A percentile compares a stretch with the other conserved stretches of the same genome.
phyloP scores from a whole-genome alignment of 306 rosid genomes.

The Gynostemma pentaphyllum region DNA sequence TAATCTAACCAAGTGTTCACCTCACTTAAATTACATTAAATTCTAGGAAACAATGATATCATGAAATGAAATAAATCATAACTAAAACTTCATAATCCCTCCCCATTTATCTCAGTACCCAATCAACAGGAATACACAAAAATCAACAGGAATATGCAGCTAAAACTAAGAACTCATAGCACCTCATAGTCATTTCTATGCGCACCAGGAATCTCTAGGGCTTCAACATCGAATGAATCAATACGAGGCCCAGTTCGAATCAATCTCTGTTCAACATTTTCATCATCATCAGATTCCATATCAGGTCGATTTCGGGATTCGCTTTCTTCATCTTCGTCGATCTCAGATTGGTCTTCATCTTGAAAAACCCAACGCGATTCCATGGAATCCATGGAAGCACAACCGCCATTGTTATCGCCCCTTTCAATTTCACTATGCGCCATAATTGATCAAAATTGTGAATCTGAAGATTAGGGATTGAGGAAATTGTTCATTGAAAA shows the following conservation, averaged over 20 bases:
- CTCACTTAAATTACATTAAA: neutral
- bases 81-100: neutral
- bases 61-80: neutral
- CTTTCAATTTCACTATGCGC: slow-evolving; percentile 20
- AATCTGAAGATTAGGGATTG: neutral
- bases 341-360: slow-evolving; percentile 39
- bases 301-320: slow-evolving; percentile 2
- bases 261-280: slow-evolving; percentile 65
- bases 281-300: slow-evolving; percentile 64
- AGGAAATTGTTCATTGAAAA: neutral
- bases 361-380: slow-evolving; percentile 61
- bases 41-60: neutral
- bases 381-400: slow-evolving; percentile 30
- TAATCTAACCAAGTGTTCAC: neutral
- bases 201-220: slow-evolving; percentile 88
- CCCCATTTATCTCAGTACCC: neutral
- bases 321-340: slow-evolving; percentile 18
- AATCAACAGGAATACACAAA: neutral
- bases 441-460: neutral
- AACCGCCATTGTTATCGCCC: slow-evolving; percentile 23
- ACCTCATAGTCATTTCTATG: slow-evolving; percentile 70
- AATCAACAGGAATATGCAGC: neutral
- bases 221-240: slow-evolving; percentile 96
- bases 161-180: neutral
- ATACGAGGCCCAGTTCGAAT: slow-evolving; percentile 89